These are phyloP conservation scores for Chaetomium tenue DNA, from an alignment of 495 filamentous ascomycete genomes.

Conservation along the genomic window DNA sequence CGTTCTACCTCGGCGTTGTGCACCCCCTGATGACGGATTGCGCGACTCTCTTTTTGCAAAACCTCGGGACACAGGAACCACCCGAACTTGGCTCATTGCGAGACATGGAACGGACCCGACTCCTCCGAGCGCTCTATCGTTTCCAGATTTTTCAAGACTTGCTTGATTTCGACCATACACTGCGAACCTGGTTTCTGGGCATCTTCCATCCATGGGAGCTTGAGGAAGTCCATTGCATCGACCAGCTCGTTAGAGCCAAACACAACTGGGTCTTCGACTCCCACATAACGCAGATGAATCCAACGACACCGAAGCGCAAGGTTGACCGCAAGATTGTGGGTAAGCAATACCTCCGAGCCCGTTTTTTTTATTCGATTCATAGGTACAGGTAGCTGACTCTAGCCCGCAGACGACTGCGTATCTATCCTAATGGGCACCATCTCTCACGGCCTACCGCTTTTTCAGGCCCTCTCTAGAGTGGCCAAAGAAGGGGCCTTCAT, in stretches of 20 bases:
- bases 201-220: constrained; percentile 26
- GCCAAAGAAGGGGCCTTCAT: background rate
- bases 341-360: background rate
- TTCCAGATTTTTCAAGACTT: constrained; percentile 32
- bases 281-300: background rate
- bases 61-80: background rate
- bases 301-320: background rate
- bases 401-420: background rate
- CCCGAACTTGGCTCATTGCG: constrained; percentile 9
- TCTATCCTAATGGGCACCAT: background rate
- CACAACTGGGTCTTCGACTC: background rate
- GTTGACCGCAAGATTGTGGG: too few relatives aligned
- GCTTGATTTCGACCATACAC: background rate
- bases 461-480: background rate
- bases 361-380: too few relatives aligned
- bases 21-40: constrained; percentile 23
- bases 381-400: too few relatives aligned
- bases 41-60: constrained; percentile 15
- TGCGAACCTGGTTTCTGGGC: background rate
- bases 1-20: constrained; percentile 29
- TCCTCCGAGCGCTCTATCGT: constrained; percentile 34
- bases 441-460: background rate
- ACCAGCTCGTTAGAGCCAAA: background rate
- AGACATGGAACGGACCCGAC: constrained; percentile 22
- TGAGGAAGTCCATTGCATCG: constrained; percentile 3